Base-by-base conservation (phyloP, 2,329 filamentous ascomycete species). In the Colletotrichum godetiae region DNA sequence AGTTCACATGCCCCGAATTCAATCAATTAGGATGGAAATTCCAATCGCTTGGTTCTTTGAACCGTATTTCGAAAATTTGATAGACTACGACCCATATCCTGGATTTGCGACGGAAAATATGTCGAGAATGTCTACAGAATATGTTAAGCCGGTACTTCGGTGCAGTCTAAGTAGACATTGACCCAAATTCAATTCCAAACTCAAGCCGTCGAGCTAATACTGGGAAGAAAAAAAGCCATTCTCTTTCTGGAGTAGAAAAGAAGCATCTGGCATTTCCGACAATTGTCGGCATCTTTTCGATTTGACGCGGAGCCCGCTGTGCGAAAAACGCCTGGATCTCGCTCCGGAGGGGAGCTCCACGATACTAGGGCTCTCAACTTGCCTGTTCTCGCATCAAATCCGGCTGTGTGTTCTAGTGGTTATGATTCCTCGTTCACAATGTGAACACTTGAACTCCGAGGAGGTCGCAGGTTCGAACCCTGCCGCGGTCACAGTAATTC, bases 391-490 rank as follows among this genome's bases (percentile, higher is more conserved):
- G 3, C n/a, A 63, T 3, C 33, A 22, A n/a, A 37, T 49, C 33
- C 22, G 71, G 71, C 67, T 68, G 71, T 71, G 71, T 73, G 71
- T 73, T 73, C 71, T 73, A 73, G 71, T 73, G 67, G 71, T 73
- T 73, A 73, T 71, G 71, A 73, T 73, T 73, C 53, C 67, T 68
- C 67, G 59, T 68, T 73, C 63, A 68, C 72, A 74, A n/a, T 6
- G 35, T 27, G 46, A 29, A 58, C 27, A 15, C 57, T 46, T 52
- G 46, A 52, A 73, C 49, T 55, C 59, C 52, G 69, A 72, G 73
- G 61, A 74, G 73, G 70, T 73, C 70, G 73, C 70, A 69, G 73
- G 73, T 74, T 73, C 73, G 73, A 74, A 61, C 73, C 73, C 73
- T 73, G 73, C 73, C 68, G 58, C 66, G 73, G 65, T 74, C 73